Evolutionary conservation across 371 early-diverging fungal genomes (phyloP), one percentile per base, ranked within the genome.

Genomic region (Mucor indicus): DNA sequence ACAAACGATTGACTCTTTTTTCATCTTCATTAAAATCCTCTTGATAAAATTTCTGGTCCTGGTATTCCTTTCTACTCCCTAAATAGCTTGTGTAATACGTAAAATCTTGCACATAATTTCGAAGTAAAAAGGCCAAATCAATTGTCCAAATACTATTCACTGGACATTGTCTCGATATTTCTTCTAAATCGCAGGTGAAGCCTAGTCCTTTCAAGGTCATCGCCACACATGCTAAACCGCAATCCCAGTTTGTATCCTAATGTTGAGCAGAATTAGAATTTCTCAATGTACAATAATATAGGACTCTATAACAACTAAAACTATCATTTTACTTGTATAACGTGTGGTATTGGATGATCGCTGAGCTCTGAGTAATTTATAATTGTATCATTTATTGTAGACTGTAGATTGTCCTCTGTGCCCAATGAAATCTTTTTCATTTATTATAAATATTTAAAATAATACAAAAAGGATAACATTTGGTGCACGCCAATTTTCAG

Each of bases 71-170:
- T 52, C 90, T 83, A 55, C 85, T 84, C 16, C 93, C 93, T 15
- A 87, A 77, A 56, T 83, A 87, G 40, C 85, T 84, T 13, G 93
- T 93, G 57, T 91, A 93, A 60, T 86, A 90, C 0, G 91, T 91
- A 55, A 93, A 91, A 69, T 93, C 92, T 22, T 72, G 72, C 23
- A 80, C 70, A 53, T 75, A 85, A 39, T 79, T 77, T 36, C 79
- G 72, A 36, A 93, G 62, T 15, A 91, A 60, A 54, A 84, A 87
- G 1, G 86, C 91, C 39, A 93, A 69, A 63, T 93, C 91, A 37
- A 93, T 89, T 12, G 93, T 91, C 93, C 93, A 93, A 1, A 90
- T 72, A n/a, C 87, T 86, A 22, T 81, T 73, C n/a, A 79, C 72
- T 47, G 73, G 53, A 22, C 72, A 77, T 27, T 74, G 67, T 31